phyloP scores from a whole-genome alignment of 1,284 basidiomycete species.

The Mycena citricolor region DNA sequence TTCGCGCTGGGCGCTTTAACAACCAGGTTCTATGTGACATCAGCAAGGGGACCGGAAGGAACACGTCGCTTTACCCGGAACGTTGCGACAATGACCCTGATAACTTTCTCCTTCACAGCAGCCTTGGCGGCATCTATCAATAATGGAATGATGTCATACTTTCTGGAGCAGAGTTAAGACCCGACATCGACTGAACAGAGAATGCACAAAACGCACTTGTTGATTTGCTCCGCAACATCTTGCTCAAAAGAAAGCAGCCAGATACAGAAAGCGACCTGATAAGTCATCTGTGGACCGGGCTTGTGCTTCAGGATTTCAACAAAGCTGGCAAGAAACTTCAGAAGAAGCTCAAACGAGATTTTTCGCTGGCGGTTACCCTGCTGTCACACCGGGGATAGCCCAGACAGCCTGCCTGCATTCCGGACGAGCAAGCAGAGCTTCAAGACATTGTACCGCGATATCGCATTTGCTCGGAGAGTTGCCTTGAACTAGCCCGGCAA shows the following conservation, averaged over 20 bases:
- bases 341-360: background rate
- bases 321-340: conserved; percentile 52
- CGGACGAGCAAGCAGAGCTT: conserved; percentile 80
- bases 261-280: conserved; percentile 89
- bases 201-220: conserved; percentile 52
- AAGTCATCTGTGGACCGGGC: conserved; percentile 89
- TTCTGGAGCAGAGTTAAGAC: conserved; percentile 45
- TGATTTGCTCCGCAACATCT: conserved; percentile 81
- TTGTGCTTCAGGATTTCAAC: conserved; percentile 77
- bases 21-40: conserved; percentile 72
- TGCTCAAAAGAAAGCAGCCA: conserved; percentile 94
- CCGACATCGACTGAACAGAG: background rate
- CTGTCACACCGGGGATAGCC: conserved; percentile 64
- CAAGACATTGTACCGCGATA: conserved; percentile 87
- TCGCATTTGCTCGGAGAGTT: conserved; percentile 74
- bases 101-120: conserved; percentile 97
- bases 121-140: conserved; percentile 84
- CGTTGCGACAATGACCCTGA: conserved; percentile 91
- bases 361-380: conserved; percentile 45
- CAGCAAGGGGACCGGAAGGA: conserved; percentile 3
- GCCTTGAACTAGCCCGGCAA: conserved; percentile 67
- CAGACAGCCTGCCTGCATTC: conserved; percentile 77
- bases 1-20: conserved; percentile 80
- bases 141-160: conserved; percentile 87
- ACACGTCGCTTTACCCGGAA: conserved; percentile 61